Evolutionary conservation across 2,329 filamentous ascomycete species (phyloP).

Genomic region (Colletotrichum sp.): DNA sequence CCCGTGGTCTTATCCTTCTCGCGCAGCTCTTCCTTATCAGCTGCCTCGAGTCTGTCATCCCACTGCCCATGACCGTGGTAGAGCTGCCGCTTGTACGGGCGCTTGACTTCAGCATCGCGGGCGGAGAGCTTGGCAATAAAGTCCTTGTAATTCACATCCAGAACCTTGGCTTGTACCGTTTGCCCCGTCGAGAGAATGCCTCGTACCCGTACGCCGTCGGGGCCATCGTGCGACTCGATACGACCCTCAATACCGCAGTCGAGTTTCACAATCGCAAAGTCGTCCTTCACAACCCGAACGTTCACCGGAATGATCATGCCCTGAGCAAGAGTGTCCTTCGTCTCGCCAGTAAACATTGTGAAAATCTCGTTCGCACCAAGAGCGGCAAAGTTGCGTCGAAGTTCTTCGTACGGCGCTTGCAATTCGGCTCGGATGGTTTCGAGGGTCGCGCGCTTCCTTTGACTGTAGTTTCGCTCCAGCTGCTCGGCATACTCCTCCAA

Average conservation of each 20-base stretch:
- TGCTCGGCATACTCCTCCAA: conserved; percentile 97
- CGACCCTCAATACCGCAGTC: conserved; percentile 94
- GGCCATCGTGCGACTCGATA: conserved; percentile 83
- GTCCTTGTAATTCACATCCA: conserved; percentile 85
- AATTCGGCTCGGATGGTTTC: conserved; percentile 96
- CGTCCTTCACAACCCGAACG: conserved; percentile 86
- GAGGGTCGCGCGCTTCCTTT: conserved; percentile 92
- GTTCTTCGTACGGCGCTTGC: conserved; percentile 91
- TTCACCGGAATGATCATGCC: conserved; percentile 94
- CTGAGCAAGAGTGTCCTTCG: conserved; percentile 78
- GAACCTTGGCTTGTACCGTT: conserved; percentile 85
- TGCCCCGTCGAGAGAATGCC: conserved; percentile 81
- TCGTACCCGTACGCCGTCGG: conserved; percentile 72
- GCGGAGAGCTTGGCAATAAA: conserved; percentile 86
- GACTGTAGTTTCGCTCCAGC: conserved; percentile 89
- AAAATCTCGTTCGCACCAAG: conserved; percentile 83
- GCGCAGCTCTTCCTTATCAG: conserved; percentile 81
- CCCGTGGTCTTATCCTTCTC: conserved; percentile 88
- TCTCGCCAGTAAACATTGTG: conserved; percentile 96
- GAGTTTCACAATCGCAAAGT: conserved; percentile 91
- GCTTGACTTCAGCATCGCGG: conserved; percentile 79
- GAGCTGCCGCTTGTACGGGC: conserved; percentile 71
- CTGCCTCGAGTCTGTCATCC: conserved; percentile 82
- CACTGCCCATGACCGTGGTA: conserved; percentile 83
- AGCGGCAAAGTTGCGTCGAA: conserved; percentile 78